Base-by-base conservation (phyloP, 2,329 filamentous ascomycete genomes). In the Teratosphaeria gauchensis region DNA sequence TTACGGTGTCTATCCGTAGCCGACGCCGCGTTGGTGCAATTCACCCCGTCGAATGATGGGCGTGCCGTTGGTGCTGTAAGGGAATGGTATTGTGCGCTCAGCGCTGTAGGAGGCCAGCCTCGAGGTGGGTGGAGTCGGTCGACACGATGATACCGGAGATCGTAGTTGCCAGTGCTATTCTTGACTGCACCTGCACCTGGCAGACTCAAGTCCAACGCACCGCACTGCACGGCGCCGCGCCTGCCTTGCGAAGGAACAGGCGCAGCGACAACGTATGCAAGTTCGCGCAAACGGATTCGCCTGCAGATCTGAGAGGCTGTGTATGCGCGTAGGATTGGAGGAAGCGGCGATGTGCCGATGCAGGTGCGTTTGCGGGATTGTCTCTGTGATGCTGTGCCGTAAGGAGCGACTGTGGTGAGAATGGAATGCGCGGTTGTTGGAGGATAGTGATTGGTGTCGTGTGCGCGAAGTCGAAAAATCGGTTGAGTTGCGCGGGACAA, bases 321-420 rank as follows among this genome's bases (percentile, higher is more conserved):
- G 56, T 31, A 32, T 31, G 38, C 30, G 51, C 32, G 56, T 53
- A 46, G 56, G 56, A 30, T 53, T 35, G 21, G 46, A 31, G 55
- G 38, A 14, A 42, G 33, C 21, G 9, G 30, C 35, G 51, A 60
- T 32, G 58, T 51, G 54, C 31, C 56, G 56, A 21, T 48, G 33
- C 24, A 12, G 51, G 52, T 42, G n/a, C 9, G 14, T 4, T 42
- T 12, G 56, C 56, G 54, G 52, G 8, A 24, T 31, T 28, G 38
- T n/a, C 12, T 42, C 35, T 12, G 21, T 56, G 24, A 51, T 57
- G 56, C 48, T 30, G 31, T 52, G 54, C 31, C 7, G 38, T 55
- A 60, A 60, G 52, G 58, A 60, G 46, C 33, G 58, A 60, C 58
- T 60, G 55, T n/a, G 53, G 58, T 60, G 55, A 58, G 58, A 16